These are phyloP conservation scores for Fagus crenata DNA, from an alignment of 306 rosid genomes.

Conservation along the genomic window DNA sequence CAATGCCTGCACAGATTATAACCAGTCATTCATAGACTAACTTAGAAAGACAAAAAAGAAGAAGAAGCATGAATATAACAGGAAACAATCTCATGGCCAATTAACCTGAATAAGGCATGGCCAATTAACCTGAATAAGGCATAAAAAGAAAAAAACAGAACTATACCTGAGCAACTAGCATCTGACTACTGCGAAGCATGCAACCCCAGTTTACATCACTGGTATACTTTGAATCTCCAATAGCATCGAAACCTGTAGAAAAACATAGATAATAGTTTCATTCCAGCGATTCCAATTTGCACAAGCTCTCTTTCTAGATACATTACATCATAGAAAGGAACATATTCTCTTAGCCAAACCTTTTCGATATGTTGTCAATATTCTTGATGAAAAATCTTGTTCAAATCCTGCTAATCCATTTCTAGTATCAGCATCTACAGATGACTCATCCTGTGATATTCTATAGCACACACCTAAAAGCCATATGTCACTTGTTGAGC, in stretches of 20 bases:
- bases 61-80: neutral
- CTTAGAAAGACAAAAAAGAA: neutral
- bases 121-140: neutral
- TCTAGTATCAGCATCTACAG: conserved; percentile 48
- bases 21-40: neutral
- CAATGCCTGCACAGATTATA: conserved; percentile 60
- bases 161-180: conserved; percentile 94
- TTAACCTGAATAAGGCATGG: neutral
- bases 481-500: conserved; percentile 87
- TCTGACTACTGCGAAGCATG: conserved; percentile 96
- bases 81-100: conserved; percentile 13
- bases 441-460: conserved; percentile 31
- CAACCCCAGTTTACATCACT: conserved; percentile 98
- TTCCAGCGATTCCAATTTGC: conserved; percentile 13
- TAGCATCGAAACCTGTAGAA: conserved; percentile 68
- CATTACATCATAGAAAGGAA: conserved; percentile 17
- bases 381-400: conserved; percentile 76
- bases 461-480: conserved; percentile 84
- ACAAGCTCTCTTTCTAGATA: conserved; percentile 11
- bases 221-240: conserved; percentile 78
- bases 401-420: conserved; percentile 57
- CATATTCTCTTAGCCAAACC: conserved; percentile 46
- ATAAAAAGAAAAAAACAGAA: conserved; percentile 4
- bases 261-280: conserved; percentile 20
- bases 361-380: conserved; percentile 86